Evolutionary conservation across 2,329 filamentous ascomycete species (phyloP).

Genomic region (Pseudogymnoascus sp.): DNA sequence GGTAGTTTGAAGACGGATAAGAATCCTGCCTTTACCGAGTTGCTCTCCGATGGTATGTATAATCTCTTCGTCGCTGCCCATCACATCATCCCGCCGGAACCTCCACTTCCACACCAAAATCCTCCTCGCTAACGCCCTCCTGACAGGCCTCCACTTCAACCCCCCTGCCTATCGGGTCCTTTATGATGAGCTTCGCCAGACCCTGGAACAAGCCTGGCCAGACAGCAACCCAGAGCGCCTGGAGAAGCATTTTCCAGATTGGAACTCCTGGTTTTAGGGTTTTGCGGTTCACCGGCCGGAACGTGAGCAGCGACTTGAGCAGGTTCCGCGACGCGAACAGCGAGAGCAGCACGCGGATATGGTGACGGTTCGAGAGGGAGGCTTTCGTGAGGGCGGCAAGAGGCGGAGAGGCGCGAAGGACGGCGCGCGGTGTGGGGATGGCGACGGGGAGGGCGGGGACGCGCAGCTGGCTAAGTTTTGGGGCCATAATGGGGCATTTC

Average conservation of each 20-base stretch:
- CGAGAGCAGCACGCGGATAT: slow-evolving; percentile 2
- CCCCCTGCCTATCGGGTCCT: slow-evolving; percentile 45
- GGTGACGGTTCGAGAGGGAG: slow-evolving; percentile 4
- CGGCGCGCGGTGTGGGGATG: background rate
- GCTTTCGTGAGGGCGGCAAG: background rate
- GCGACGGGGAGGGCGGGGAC: background rate
- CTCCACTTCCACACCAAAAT: slow-evolving; percentile 36
- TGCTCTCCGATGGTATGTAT: slow-evolving; percentile 21
- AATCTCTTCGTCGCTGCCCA: background rate
- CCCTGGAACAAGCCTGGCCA: slow-evolving; percentile 39
- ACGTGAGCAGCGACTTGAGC: slow-evolving; percentile 2
- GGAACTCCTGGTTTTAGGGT: slow-evolving; percentile 6
- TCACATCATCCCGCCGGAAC: slow-evolving; percentile 39
- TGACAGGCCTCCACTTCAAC: slow-evolving; percentile 50
- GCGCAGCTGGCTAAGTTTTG: background rate
- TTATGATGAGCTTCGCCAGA: slow-evolving; percentile 38
- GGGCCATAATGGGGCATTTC: background rate
- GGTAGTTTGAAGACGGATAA: background rate
- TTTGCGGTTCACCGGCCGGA: background rate
- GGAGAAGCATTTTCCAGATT: slow-evolving; percentile 9
- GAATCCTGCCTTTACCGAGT: background rate
- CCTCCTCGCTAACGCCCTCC: slow-evolving; percentile 39
- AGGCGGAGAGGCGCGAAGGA: slow-evolving; percentile 1
- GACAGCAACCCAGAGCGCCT: slow-evolving; percentile 14
- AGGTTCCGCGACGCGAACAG: background rate